Evolutionary conservation across 2,329 filamentous ascomycete species (phyloP), one percentile per base, ranked within the genome.

Genomic region (Drechslerella stenobrocha): DNA sequence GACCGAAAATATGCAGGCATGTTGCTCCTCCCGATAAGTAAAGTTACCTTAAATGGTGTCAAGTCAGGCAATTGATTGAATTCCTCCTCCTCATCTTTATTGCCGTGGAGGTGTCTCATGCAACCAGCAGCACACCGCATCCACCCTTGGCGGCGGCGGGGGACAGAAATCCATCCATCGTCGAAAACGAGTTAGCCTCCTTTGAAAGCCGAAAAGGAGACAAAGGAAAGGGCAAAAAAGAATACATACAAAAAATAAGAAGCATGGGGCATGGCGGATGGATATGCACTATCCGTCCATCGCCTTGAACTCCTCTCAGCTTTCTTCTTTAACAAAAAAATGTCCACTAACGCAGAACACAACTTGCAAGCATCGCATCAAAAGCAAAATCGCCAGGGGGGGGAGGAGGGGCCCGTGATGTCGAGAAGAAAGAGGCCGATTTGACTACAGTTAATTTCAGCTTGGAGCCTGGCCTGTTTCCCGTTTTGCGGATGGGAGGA

Each of bases 281-380:
- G 52, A 66, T 53, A 45, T 52, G 48, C 61, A 66, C 50, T 46
- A 48, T 42, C 11, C 56, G 26, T 45, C 34, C 37, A 42, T 58
- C 51, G 59, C 60, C 60, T 57, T 48, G 61, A 53, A 66, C 52
- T 66, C 53, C 48, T 65, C 52, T 58, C 57, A 65, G 52, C 52
- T 58, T 59, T 57, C 57, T 58, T 58, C 57, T 58, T 66, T 48
- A 48, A 66, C 59, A 47, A 46, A 34, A 28, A 56, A 63, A 52
- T 52, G 42, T 32, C 59, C 59, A 66, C 61, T 66, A 50, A 66
- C 53, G 61, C 61, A 59, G 52, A 66, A 53, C 23, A 44, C 32
- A 15, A 35, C 32, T 15, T 26, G 22, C 37, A n/a, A 53, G 37
- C 23, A 35, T 56, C 46, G 37, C 23, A 35, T 56, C 46, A 35